Evolutionary conservation across 129 eudicot species (phyloP), one percentile per base, ranked within the genome.

Genomic region (Deinandra increscens): DNA sequence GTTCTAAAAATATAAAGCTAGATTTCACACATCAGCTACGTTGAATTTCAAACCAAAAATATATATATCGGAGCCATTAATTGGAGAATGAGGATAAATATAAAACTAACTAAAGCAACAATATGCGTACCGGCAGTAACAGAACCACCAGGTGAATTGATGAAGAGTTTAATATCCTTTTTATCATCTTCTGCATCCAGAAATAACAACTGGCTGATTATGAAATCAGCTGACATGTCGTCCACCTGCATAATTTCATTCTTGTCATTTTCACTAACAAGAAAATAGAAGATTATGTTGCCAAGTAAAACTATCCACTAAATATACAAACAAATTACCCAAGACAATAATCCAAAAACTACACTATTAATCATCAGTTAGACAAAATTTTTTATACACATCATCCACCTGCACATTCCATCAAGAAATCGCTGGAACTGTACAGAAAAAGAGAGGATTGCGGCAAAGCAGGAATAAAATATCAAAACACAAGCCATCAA

Each of bases 101-200:
- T 36, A 15, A 34, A 58, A 23, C 3, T 11, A 48, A 68, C 34
- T 6, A 60, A 59, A 38, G 19, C n/a, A 76, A 69, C 58, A 4
- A 38, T 69, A 49, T 15, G 49, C 66, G 68, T 81, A 94, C 99
- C 99, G 63, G 99, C 90, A 80, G 97, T 85, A 34, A 85, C 84
- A 43, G 97, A 87, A 58, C 99, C 99, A 78, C 99, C 99, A 9
- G 99, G 95, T 12, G 97, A 87, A 80, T 89, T 87, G 60, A 94
- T 94, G 85, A 89, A 87, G 87, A 94, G 39, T 66, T 77, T 87
- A 71, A 94, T 94, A 64, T 94, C 99, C 17, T 89, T 93, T 39
- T 75, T 77, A 1, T 77, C 74, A 64, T 94, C 96, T 62, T 94
- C 97, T 3, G 95, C 88, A 72, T 94, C 99, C 18, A 94, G 95